A percentile compares a stretch with the other conserved stretches of the same genome.
phyloP scores from a whole-genome alignment of 164 flowering plant genomes.

The Liriodendron chinense region DNA sequence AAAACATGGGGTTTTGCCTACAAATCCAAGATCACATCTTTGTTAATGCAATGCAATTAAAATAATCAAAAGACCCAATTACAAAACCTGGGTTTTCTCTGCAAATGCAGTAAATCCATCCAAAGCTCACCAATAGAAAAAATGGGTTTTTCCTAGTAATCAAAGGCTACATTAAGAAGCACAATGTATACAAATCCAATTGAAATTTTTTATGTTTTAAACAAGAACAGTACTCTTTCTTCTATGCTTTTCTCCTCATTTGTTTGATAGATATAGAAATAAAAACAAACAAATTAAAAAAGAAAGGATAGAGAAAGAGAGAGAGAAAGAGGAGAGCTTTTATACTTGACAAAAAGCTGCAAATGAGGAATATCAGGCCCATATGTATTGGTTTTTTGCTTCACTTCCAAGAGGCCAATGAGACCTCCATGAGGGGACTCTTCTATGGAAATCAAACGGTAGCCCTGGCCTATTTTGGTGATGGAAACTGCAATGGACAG shows the following conservation, averaged over 20 bases:
- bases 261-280: neutral
- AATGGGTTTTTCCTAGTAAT: neutral
- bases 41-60: neutral
- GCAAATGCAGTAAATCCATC: neutral
- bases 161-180: neutral
- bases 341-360: conserved; percentile 82
- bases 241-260: neutral
- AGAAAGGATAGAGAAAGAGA: no score
- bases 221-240: neutral
- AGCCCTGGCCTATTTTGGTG: conserved; percentile 72
- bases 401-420: conserved; percentile 68
- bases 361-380: conserved; percentile 81
- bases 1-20: conserved; percentile 42
- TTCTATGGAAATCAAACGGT: conserved; percentile 63
- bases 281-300: neutral
- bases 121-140: neutral
- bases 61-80: neutral
- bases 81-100: neutral
- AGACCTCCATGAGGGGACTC: conserved; percentile 77
- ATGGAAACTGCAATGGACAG: conserved; percentile 16
- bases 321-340: conserved; percentile 11
- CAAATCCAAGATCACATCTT: neutral
- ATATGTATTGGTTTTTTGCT: conserved; percentile 55
- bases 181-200: no score
- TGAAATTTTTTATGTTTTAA: no score